A percentile compares a stretch with the other conserved stretches of the same genome.
These are phyloP conservation scores for Diaporthe velutina DNA, from an alignment of 2,329 filamentous ascomycete genomes.

Conservation along the genomic window DNA sequence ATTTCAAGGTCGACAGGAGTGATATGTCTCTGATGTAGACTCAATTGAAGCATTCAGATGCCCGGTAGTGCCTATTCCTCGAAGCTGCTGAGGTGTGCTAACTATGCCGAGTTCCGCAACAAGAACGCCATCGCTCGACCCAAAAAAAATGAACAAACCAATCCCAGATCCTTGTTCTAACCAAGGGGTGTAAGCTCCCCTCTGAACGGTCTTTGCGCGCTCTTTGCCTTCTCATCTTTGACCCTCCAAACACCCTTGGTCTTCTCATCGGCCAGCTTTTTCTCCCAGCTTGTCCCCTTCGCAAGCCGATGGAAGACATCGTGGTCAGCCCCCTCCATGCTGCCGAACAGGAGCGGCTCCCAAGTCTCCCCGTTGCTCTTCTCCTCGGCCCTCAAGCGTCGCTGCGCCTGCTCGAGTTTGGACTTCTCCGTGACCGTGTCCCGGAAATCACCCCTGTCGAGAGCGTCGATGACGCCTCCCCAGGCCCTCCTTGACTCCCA, in stretches of 20 bases:
- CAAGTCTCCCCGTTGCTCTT: conserved; percentile 60
- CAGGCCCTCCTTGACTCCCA: conserved; percentile 86
- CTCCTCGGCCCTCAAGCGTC: conserved; percentile 79
- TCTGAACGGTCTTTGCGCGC: conserved; percentile 49
- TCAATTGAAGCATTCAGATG: neutral
- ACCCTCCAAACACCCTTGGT: conserved; percentile 56
- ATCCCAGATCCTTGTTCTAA: conserved; percentile 8
- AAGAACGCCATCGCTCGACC: conserved; percentile 43
- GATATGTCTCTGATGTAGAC: neutral
- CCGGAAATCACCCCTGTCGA: conserved; percentile 82
- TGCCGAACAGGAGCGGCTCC: conserved; percentile 56
- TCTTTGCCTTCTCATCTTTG: conserved; percentile 44
- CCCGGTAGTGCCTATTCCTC: neutral
- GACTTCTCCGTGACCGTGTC: conserved; percentile 78
- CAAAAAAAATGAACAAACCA: neutral
- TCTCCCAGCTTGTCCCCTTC: conserved; percentile 45
- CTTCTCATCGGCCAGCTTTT: conserved; percentile 48
- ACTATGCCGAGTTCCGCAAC: neutral
- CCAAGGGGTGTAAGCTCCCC: conserved; percentile 50
- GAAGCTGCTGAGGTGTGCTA: neutral
- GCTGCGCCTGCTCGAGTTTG: conserved; percentile 85
- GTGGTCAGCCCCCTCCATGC: conserved; percentile 44
- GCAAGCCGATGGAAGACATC: conserved; percentile 49
- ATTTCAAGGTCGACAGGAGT: too few relatives aligned
- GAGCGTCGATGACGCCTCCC: conserved; percentile 80